Evolutionary conservation across 169 alveolate species (phyloP).

Genomic region (Cryptosporidium bovis): DNA sequence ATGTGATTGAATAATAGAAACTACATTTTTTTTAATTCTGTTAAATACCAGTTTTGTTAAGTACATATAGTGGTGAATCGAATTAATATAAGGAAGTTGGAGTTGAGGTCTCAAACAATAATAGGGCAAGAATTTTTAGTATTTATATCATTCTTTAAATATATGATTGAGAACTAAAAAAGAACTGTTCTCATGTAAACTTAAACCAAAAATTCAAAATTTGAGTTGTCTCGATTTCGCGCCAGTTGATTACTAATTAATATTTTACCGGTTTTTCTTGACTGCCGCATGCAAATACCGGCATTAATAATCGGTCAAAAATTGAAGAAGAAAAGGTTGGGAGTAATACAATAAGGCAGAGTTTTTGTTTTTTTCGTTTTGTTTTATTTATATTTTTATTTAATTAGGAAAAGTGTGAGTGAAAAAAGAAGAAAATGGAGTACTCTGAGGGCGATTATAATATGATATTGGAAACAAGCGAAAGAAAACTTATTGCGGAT

Average conservation of each 20-base stretch:
- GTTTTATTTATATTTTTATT: background rate
- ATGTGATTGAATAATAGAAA: no score
- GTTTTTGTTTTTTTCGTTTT: constrained; percentile 8
- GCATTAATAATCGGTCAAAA: constrained; percentile 20
- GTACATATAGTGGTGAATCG: no score
- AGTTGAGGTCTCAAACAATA: no score
- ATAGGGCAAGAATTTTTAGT: no score
- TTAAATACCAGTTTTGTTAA: no score
- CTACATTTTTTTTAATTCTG: no score
- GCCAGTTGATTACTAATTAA: constrained; percentile 2
- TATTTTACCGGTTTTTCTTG: constrained; percentile 39
- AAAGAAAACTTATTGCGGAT: constrained; percentile 9
- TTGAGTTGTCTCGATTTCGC: constrained; percentile 67
- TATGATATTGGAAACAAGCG: background rate
- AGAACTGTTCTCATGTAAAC: background rate
- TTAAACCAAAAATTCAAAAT: background rate
- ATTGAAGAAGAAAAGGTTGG: background rate
- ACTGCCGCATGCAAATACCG: constrained; percentile 74
- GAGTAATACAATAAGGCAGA: constrained; percentile 16
- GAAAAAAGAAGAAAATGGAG: constrained; percentile 37
- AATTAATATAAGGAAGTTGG: no score
- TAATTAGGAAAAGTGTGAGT: background rate
- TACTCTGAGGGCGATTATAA: constrained; percentile 24
- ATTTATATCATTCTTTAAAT: background rate
- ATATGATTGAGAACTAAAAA: background rate